These are phyloP conservation scores for Lachnellula hyalina DNA, from an alignment of 2,329 filamentous ascomycete species.

Conservation along the genomic window DNA sequence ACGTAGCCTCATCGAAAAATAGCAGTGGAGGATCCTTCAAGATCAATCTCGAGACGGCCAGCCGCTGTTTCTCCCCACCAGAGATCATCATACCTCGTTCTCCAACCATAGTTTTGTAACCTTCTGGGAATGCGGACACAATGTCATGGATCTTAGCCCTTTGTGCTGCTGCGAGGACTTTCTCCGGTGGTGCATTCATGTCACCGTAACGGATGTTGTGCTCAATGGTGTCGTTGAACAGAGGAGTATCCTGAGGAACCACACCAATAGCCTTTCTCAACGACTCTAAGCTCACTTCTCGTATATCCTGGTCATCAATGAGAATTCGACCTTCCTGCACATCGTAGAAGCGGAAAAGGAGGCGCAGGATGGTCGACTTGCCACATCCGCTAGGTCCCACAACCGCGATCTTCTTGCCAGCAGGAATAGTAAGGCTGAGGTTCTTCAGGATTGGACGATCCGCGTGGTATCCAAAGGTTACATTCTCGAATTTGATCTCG, in stretches of 20 bases:
- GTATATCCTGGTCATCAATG: conserved; percentile 90
- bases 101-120: conserved; percentile 85
- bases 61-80: conserved; percentile 86
- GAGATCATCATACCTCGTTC: conserved; percentile 97
- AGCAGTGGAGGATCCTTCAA: conserved; percentile 85
- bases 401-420: conserved; percentile 91
- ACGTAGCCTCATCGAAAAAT: conserved; percentile 95
- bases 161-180: conserved; percentile 71
- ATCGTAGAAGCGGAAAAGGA: conserved; percentile 94
- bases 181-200: conserved; percentile 66
- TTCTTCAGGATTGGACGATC: conserved; percentile 84
- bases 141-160: conserved; percentile 82
- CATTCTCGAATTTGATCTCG: conserved; percentile 90
- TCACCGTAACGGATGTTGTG: conserved; percentile 94
- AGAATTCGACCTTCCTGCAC: conserved; percentile 78
- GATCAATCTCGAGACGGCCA: conserved; percentile 77
- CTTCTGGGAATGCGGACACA: conserved; percentile 74
- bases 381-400: conserved; percentile 94
- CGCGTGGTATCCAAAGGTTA: conserved; percentile 85
- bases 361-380: conserved; percentile 85
- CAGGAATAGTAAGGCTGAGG: conserved; percentile 81
- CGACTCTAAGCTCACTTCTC: conserved; percentile 74
- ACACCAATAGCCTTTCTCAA: conserved; percentile 84
- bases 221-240: conserved; percentile 95
- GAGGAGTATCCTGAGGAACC: conserved; percentile 91